Evolutionary conservation across 352 stramenopile species (phyloP), one percentile per base, ranked within the genome.

Genomic region (Phytophthora brassicae): DNA sequence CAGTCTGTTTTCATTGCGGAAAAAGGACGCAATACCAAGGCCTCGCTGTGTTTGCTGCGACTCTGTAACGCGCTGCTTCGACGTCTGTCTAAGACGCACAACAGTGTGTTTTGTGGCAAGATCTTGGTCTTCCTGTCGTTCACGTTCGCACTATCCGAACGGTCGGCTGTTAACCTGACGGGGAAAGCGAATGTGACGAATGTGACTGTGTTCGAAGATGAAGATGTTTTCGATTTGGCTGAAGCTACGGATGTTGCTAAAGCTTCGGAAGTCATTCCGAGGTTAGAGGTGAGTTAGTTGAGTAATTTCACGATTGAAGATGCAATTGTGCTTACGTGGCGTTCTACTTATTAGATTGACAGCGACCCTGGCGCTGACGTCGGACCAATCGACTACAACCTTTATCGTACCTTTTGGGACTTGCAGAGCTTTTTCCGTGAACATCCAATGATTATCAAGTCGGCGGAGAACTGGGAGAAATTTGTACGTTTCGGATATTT

Each of bases 331-430:
- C 49, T 56, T 16, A 62, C 31, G n/a, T 59, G 39, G 14, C 22
- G 22, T 19, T 49, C 14, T 24, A 23, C 4, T 71, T 14, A 62
- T 13, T 29, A 90, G 77, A 75, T 86, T 44, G 77, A 88, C 35
- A 80, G 67, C 41, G 66, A 86, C 23, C 60, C 73, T 28, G 70
- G 33, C 22, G 45, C 57, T 1, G 81, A 88, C 29, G 70, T 71
- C 1, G 72, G 72, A 0, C 84, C 84, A 11, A 90, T 97, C 36
- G 85, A 97, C 60, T 97, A 97, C 72, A 91, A 92, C 31, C 63
- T 97, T 47, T 97, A 97, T 67, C 77, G 81, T 39, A 92, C 86
- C 26, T 97, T 97, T 63, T 97, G 90, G 90, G 76, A 90, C 16
- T 73, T 97, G 9, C 90, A 97, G 66, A 79, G 86, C 12, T 94